phyloP scores from a whole-genome alignment of 495 filamentous ascomycete genomes.

The Terfezia claveryi region DNA sequence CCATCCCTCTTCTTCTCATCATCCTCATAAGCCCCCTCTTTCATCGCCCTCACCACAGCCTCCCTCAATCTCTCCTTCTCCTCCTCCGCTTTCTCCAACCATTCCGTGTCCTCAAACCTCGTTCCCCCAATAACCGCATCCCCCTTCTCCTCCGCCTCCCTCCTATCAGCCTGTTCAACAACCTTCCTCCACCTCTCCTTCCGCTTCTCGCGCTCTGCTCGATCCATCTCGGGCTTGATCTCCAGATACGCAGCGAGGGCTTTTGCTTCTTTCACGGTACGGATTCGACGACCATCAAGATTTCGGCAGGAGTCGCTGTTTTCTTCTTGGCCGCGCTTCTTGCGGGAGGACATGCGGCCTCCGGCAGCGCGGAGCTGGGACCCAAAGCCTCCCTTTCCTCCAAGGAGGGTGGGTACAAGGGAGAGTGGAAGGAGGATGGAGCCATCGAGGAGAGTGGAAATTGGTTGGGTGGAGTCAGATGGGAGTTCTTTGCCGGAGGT shows the following conservation, averaged over 20 bases:
- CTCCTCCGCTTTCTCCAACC: constrained; percentile 84
- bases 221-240: constrained; percentile 90
- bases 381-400: constrained; percentile 94
- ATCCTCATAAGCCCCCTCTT: constrained; percentile 34
- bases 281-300: constrained; percentile 70
- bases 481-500: constrained; percentile 50
- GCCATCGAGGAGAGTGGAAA: constrained; percentile 21
- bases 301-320: constrained; percentile 77
- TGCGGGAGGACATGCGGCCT: constrained; percentile 87
- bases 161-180: constrained; percentile 57
- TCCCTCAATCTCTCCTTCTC: constrained; percentile 60
- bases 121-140: constrained; percentile 49
- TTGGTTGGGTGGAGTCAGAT: constrained; percentile 20
- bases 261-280: constrained; percentile 87
- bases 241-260: constrained; percentile 84
- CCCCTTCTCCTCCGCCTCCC: constrained; percentile 30
- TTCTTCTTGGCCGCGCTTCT: constrained; percentile 61
- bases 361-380: constrained; percentile 91
- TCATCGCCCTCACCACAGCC: constrained; percentile 59
- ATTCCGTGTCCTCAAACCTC: constrained; percentile 62
- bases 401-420: constrained; percentile 48
- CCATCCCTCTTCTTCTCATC: neutral
- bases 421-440: constrained; percentile 60
- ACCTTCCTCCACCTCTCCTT: constrained; percentile 63
- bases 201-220: constrained; percentile 67